A percentile compares a stretch with the other conserved stretches of the same genome.
These are phyloP conservation scores for Aspergillus proliferans DNA, from an alignment of 2,329 filamentous ascomycete species.

Conservation along the genomic window DNA sequence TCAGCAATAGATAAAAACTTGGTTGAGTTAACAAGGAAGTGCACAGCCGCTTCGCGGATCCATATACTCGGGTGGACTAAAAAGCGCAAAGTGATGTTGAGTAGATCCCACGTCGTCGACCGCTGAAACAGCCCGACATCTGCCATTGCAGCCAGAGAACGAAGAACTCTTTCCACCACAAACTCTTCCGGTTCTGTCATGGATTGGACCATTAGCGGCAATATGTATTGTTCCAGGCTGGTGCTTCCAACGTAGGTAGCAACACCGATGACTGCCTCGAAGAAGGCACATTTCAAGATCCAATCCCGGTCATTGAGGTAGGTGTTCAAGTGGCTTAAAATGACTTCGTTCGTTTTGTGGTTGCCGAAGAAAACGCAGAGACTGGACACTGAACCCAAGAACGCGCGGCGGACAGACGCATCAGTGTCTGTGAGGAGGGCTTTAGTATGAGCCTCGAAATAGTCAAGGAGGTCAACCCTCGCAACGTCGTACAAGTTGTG, in stretches of 20 bases:
- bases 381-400: conserved; percentile 83
- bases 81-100: conserved; percentile 76
- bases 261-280: conserved; percentile 90
- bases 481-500: conserved; percentile 83
- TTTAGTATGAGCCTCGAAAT: conserved; percentile 86
- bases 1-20: conserved; percentile 73
- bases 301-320: conserved; percentile 95
- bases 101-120: conserved; percentile 77
- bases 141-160: conserved; percentile 82
- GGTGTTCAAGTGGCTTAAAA: conserved; percentile 91
- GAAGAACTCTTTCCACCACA: conserved; percentile 83
- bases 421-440: conserved; percentile 81
- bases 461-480: conserved; percentile 71
- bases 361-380: conserved; percentile 94
- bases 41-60: conserved; percentile 83
- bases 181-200: conserved; percentile 89
- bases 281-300: conserved; percentile 94
- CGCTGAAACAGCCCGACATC: conserved; percentile 81
- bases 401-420: conserved; percentile 79
- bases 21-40: conserved; percentile 73
- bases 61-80: conserved; percentile 91
- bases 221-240: conserved; percentile 87
- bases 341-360: conserved; percentile 88
- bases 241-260: conserved; percentile 83
- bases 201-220: conserved; percentile 93